Percentiles rank a stretch among this genome's conserved stretches.
Conservation (phyloP, 495 filamentous ascomycete genomes). For the Aspergillus taichungensis region DNA sequence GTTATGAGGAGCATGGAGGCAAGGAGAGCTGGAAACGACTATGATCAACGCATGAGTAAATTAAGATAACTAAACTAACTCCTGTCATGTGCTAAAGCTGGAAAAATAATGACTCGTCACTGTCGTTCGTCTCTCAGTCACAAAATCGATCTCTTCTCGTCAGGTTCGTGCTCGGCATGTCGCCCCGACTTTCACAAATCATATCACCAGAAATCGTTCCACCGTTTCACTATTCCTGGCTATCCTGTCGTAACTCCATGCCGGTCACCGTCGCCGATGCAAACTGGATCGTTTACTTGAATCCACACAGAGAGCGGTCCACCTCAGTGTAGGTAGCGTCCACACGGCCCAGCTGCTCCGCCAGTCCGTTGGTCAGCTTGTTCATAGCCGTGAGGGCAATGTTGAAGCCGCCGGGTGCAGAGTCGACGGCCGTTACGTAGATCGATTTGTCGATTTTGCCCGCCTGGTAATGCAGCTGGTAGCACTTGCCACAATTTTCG, state of each 20-base stretch:
- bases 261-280: not conserved
- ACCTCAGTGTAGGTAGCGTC: slow-evolving; percentile 41
- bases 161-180: too few relatives aligned
- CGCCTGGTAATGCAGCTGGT: slow-evolving; percentile 44
- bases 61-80: too few relatives aligned
- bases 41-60: too few relatives aligned
- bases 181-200: too few relatives aligned
- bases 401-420: slow-evolving; percentile 51
- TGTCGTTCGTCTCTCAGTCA: too few relatives aligned
- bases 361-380: slow-evolving; percentile 50
- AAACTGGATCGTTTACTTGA: slow-evolving; percentile 5
- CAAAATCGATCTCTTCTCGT: too few relatives aligned
- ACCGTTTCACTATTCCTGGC: too few relatives aligned
- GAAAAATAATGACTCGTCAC: too few relatives aligned
- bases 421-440: slow-evolving; percentile 60
- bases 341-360: slow-evolving; percentile 46
- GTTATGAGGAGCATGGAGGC: too few relatives aligned
- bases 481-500: slow-evolving; percentile 61
- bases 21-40: too few relatives aligned
- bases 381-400: slow-evolving; percentile 59
- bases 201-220: not conserved
- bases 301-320: slow-evolving; percentile 29
- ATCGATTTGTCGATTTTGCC: slow-evolving; percentile 41
- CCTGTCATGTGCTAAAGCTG: too few relatives aligned
- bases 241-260: not conserved